Evolutionary conservation across 306 rosid species (phyloP).

Genomic region (Luffa acutangula): DNA sequence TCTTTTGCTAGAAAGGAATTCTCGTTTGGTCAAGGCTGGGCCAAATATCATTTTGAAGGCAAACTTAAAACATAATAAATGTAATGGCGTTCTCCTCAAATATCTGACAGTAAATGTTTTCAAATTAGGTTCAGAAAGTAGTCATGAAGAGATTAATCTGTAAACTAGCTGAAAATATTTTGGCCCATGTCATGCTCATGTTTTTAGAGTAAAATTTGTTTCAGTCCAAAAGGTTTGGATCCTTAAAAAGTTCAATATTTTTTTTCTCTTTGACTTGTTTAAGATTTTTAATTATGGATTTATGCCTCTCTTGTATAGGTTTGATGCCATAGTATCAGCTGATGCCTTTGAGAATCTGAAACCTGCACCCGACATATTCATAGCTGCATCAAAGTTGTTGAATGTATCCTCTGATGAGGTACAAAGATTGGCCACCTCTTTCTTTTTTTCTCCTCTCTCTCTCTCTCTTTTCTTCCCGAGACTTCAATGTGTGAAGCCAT

Average conservation of each 20-base stretch:
- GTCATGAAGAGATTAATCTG: neutral
- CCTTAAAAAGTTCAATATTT: neutral
- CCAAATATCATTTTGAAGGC: neutral
- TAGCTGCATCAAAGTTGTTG: slow-evolving; percentile 77
- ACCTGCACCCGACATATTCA: slow-evolving; percentile 94
- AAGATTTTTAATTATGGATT: slow-evolving; percentile 2
- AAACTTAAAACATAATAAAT: neutral
- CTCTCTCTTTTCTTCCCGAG: neutral
- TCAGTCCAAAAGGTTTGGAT: neutral
- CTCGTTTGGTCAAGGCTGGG: neutral
- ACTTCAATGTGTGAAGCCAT: neutral
- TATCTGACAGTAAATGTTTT: neutral
- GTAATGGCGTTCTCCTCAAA: neutral
- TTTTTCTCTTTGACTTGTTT: neutral
- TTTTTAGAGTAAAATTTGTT: neutral
- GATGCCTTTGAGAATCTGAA: slow-evolving; percentile 98
- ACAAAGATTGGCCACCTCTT: neutral
- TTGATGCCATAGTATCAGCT: slow-evolving; percentile 85
- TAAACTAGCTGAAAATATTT: neutral
- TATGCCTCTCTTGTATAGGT: slow-evolving; percentile 50
- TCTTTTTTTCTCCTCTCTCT: neutral
- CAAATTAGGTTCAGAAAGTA: slow-evolving; percentile 3
- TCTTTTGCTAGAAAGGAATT: neutral
- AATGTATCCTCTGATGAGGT: slow-evolving; percentile 72
- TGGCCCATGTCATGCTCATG: neutral